Base-by-base conservation (phyloP, 1,284 basidiomycete species). In the Sutorius eximius region DNA sequence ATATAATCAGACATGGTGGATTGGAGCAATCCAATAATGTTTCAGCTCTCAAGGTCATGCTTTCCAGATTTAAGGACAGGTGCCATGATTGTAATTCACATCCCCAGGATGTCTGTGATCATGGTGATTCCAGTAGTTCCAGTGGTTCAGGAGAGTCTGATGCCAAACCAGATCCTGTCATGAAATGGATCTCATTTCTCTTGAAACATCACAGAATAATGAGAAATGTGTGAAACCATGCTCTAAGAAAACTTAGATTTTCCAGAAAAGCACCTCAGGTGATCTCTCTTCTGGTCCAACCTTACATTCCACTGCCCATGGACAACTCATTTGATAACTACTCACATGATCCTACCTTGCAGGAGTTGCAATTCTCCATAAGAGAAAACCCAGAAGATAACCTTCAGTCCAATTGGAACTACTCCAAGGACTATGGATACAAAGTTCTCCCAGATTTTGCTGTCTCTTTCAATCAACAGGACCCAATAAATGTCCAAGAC, bases 391-490 rank as follows among this genome's bases (percentile, higher is more conserved):
- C 2, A 18, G 3, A 38, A 0, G 29, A 12, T 27, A 15, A 3
- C 1, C 1, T n/a, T 1, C 33, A 18, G 2, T 53, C 40, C 5
- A 53, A 49, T 22, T 54, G 53, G 53, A 36, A 45, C 3, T 53
- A 27, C 10, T 58, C 53, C 37, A 47, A 13, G n/a, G 55, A 58
- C 32, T 57, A 57, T 45, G 55, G 48, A 1, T 57, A 49, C 13
- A 16, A 42, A 12, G 41, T 58, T 2, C 48, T 55, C 11, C 42
- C 46, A 1, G 49, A 56, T 7, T 58, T 58, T 15, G 41, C 49
- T 4, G 22, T 37, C 0, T 27, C 29, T 0, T 58, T 58, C 33
- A 56, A 56, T 24, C 32, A 49, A 49, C 49, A 58, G 15, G 36
- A 50, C 7, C 55, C 48, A 0, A 48, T 58, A 5, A 2, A 48